Percentiles rank a stretch among this genome's conserved stretches.
These are phyloP conservation scores for Cyclotella cryptica DNA, from an alignment of 108 stramenopile species.

Conservation along the genomic window DNA sequence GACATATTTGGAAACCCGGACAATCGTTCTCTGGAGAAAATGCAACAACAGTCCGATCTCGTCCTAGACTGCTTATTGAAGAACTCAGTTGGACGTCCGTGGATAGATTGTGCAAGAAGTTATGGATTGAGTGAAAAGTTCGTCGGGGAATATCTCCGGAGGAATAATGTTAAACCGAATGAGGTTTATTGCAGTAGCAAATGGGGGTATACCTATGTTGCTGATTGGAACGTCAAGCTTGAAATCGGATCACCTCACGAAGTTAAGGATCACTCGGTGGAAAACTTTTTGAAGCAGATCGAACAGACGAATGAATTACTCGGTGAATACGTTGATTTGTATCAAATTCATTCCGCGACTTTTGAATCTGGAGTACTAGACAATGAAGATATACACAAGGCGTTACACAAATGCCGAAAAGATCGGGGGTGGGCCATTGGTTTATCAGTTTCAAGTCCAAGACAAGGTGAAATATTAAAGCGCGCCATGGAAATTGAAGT, in stretches of 20 bases:
- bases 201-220: slow-evolving; percentile 87
- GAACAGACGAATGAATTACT: slow-evolving; percentile 60
- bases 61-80: slow-evolving; percentile 70
- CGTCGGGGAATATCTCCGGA: slow-evolving; percentile 74
- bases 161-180: slow-evolving; percentile 44
- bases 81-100: slow-evolving; percentile 39
- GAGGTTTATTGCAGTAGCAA: slow-evolving; percentile 71
- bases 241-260: slow-evolving; percentile 74
- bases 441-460: slow-evolving; percentile 71
- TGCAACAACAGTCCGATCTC: slow-evolving; percentile 66
- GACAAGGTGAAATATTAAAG: slow-evolving; percentile 67
- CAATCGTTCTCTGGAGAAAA: slow-evolving; percentile 45
- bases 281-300: slow-evolving; percentile 70
- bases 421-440: slow-evolving; percentile 77
- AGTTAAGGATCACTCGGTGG: slow-evolving; percentile 78
- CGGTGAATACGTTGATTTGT: slow-evolving; percentile 73
- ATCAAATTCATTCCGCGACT: slow-evolving; percentile 86
- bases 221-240: slow-evolving; percentile 73
- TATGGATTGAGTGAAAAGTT: slow-evolving; percentile 82
- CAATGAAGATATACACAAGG: slow-evolving; percentile 60
- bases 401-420: slow-evolving; percentile 55
- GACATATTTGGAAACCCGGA: slow-evolving; percentile 17
- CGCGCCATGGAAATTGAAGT: slow-evolving; percentile 64
- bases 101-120: slow-evolving; percentile 84
- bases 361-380: slow-evolving; percentile 79